These are phyloP conservation scores for Camellia oleifera DNA, from an alignment of 179 eudicot genomes.

Conservation along the genomic window DNA sequence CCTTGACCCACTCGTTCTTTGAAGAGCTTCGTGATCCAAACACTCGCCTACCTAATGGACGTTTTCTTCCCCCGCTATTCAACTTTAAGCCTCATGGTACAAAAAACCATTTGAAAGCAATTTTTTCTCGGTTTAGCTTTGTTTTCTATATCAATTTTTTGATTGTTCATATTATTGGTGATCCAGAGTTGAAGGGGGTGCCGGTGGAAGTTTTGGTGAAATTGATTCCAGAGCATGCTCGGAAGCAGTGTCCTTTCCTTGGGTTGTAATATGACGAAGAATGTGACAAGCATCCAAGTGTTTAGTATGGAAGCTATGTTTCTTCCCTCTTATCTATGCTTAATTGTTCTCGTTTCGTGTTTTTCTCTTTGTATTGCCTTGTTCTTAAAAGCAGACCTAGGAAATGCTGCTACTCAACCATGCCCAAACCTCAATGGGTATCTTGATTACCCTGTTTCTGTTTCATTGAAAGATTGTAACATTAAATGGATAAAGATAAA, in stretches of 20 bases:
- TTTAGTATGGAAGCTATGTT: slow-evolving; percentile 6
- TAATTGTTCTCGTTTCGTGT: slow-evolving; percentile 6
- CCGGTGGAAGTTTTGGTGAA: slow-evolving; percentile 39
- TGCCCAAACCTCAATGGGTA: slow-evolving; percentile 12
- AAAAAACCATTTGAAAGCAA: neutral
- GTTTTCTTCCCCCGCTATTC: slow-evolving; percentile 52
- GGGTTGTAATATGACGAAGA: slow-evolving; percentile 24
- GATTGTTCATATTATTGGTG: neutral
- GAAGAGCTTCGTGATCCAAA: slow-evolving; percentile 54
- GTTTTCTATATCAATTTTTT: neutral
- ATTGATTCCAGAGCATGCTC: slow-evolving; percentile 55
- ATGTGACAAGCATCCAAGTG: neutral
- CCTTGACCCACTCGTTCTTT: slow-evolving; percentile 47
- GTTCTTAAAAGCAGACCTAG: slow-evolving; percentile 15
- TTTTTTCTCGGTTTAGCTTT: neutral
- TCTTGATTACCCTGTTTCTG: slow-evolving; percentile 15
- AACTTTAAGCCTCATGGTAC: slow-evolving; percentile 59
- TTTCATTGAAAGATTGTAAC: slow-evolving; percentile 12
- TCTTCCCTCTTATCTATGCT: neutral
- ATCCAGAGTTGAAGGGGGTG: slow-evolving; percentile 48
- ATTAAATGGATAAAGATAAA: slow-evolving; percentile 9
- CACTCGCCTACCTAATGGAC: slow-evolving; percentile 53
- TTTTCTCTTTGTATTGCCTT: neutral
- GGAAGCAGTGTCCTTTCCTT: slow-evolving; percentile 46
- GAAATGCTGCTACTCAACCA: slow-evolving; percentile 7